phyloP scores from a whole-genome alignment of 169 alveolate genomes.

The Babesia bigemina region DNA sequence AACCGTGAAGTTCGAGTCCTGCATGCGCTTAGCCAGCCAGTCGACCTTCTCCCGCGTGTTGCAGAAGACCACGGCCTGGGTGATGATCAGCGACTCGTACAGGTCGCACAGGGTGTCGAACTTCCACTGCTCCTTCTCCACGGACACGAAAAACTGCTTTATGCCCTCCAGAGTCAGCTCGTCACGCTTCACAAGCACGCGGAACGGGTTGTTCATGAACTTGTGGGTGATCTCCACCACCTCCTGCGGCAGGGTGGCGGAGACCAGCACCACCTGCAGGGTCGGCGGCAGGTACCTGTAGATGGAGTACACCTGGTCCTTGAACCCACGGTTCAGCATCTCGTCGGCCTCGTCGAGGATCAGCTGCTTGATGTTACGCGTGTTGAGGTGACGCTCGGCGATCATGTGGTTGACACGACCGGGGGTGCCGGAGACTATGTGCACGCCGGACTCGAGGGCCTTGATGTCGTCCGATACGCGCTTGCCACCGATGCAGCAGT shows the following conservation, averaged over 20 bases:
- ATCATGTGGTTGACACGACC: conserved; percentile 98
- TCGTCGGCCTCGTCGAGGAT: conserved; percentile 99
- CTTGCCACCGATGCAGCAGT: conserved; percentile 96
- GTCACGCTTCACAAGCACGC: conserved; percentile 97
- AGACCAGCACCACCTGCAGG: conserved; percentile 95
- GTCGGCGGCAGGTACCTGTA: conserved; percentile 95
- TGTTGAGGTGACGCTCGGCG: conserved; percentile 92
- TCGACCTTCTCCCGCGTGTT: conserved; percentile 94
- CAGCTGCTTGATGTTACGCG: conserved; percentile 93
- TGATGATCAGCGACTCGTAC: conserved; percentile 95
- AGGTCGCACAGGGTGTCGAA: conserved; percentile 97
- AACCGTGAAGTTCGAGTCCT: conserved; percentile 95
- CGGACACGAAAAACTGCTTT: conserved; percentile 96
- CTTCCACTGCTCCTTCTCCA: conserved; percentile 99
- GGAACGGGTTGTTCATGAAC: conserved; percentile 97
- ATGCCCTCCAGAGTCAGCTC: conserved; percentile 98
- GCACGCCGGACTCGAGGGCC: conserved; percentile 96
- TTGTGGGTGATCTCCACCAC: conserved; percentile 95
- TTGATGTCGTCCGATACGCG: conserved; percentile 94
- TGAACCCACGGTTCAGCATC: conserved; percentile 96
- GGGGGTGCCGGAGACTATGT: conserved; percentile 98
- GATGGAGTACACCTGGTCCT: conserved; percentile 95
- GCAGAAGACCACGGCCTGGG: conserved; percentile 99
- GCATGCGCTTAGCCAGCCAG: conserved; percentile 97
- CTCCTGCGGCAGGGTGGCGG: conserved; percentile 99